Base-by-base conservation (phyloP, 495 filamentous ascomycete genomes). In the Pyrenula aspistea region DNA sequence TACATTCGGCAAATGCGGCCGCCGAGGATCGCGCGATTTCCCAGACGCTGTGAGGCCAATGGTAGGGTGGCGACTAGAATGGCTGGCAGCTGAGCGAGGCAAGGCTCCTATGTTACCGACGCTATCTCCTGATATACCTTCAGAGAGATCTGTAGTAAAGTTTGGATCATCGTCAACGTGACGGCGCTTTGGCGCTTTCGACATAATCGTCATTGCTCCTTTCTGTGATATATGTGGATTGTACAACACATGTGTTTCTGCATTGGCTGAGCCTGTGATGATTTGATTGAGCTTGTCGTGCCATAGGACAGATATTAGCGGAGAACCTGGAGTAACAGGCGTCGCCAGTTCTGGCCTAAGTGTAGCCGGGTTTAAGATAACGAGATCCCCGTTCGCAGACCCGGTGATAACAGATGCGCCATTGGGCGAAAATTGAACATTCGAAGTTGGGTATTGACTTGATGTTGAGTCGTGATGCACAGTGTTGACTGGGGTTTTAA, bases 251-350 rank as follows among this genome's bases (percentile, higher is more conserved):
- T 91, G 91, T 2, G 86, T 86, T 68, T 92, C 87, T 53, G 85
- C 83, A 63, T 95, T 93, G 47, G 88, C 87, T 48, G 92, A 96
- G 56, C 91, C 91, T 1, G 91, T 95, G 59, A 97, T 68, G 60
- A 98, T 96, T 66, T 98, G 93, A 65, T 98, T 97, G 56, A 98
- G 82, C 67, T 89, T 94, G 22, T 87, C 75, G 64, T 96, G 92
- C 92, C 94, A 97, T 57, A 87, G 74, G 15, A 94, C 88, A 2
- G 84, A 82, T 58, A 96, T 88, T 22, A 97, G 71, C 0, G 92
- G 81, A 2, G 83, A 87, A 4, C 85, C 85, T 0, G 88, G 85
- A 0, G 93, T 95, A 24, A 98, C 83, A 15, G 88, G 83, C 2
- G 92, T 93, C 56, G 91, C 81, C 23, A 91, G 80, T 64, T 95